phyloP scores from a whole-genome alignment of 2,329 filamentous ascomycete species.

The Colletotrichum australisinense region DNA sequence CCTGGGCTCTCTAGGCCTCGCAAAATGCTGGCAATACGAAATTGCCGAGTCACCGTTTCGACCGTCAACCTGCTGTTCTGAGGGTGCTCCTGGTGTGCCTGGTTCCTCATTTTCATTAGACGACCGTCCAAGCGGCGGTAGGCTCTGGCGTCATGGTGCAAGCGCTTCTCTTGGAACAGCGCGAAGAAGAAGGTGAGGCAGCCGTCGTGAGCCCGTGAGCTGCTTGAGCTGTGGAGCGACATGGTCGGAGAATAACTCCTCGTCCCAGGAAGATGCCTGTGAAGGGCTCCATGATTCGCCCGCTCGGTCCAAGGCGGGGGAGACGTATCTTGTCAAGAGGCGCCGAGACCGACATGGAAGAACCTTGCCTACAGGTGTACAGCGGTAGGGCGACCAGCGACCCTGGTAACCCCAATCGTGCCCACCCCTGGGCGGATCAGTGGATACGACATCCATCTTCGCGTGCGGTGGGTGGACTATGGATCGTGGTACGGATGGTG shows the following conservation, averaged over 20 bases:
- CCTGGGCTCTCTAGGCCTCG: neutral
- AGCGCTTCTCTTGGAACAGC: constrained; percentile 16
- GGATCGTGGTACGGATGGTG: neutral
- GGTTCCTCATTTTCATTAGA: constrained; percentile 1
- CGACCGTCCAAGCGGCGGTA: constrained; percentile 15
- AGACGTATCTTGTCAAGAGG: constrained; percentile 20
- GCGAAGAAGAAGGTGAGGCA: constrained; percentile 21
- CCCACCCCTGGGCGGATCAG: constrained; percentile 28
- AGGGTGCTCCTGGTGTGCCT: neutral
- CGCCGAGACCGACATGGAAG: constrained; percentile 25
- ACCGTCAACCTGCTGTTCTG: neutral
- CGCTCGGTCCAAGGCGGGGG: neutral
- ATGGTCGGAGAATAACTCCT: constrained; percentile 18
- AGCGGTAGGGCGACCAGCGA: neutral
- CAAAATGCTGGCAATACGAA: neutral
- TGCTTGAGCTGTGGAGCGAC: neutral
- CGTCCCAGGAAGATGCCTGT: constrained; percentile 11
- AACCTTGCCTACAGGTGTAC: constrained; percentile 2
- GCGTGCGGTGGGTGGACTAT: neutral
- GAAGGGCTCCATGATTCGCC: constrained; percentile 1
- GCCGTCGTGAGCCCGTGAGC: constrained; percentile 14
- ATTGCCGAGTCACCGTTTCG: constrained; percentile 18
- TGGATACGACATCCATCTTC: constrained; percentile 8
- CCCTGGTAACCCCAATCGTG: constrained; percentile 7
- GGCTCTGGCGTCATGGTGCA: constrained; percentile 7